Evolutionary conservation across 1,139 yeast genomes (phyloP).

Genomic region (Dujonia santamariae): DNA sequence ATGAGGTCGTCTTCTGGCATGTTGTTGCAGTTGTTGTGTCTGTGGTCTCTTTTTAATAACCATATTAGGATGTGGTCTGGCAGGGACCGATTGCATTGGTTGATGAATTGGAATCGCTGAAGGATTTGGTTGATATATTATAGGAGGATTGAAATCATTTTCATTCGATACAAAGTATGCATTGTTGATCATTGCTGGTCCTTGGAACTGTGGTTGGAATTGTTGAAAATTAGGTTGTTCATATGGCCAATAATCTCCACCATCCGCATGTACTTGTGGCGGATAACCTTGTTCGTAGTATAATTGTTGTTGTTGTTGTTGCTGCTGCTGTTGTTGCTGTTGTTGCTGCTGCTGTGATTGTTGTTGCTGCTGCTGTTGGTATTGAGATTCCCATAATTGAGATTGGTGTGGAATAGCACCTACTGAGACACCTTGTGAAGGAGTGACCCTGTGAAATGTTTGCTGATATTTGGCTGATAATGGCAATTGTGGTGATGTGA

Average conservation of each 20-base stretch:
- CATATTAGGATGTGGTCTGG: slow-evolving; percentile 17
- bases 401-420: too few species aligned
- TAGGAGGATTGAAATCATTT: slow-evolving; percentile 13
- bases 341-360: slow-evolving; percentile 12
- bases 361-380: slow-evolving; percentile 14
- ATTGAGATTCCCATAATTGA: slow-evolving; percentile 11
- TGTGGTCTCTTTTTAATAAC: slow-evolving; percentile 25
- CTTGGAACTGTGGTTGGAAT: background rate
- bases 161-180: slow-evolving; percentile 1
- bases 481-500: slow-evolving; percentile 16
- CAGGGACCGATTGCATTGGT: too few species aligned
- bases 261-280: slow-evolving; percentile 7
- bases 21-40: slow-evolving; percentile 13
- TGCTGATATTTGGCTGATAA: slow-evolving; percentile 11
- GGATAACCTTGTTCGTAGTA: slow-evolving; percentile 17
- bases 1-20: slow-evolving; percentile 9
- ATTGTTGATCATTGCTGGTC: background rate
- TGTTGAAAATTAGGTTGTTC: too few species aligned
- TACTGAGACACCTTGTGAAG: slow-evolving; percentile 9
- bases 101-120: slow-evolving; percentile 7
- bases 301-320: slow-evolving; percentile 18
- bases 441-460: slow-evolving; percentile 1
- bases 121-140: slow-evolving; percentile 4
- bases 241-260: too few species aligned
- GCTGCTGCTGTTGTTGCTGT: slow-evolving; percentile 19